A percentile compares a stretch with the other conserved stretches of the same genome.
These are phyloP conservation scores for Cyclotella distinguenda DNA, from an alignment of 108 stramenopile species.

Conservation along the genomic window DNA sequence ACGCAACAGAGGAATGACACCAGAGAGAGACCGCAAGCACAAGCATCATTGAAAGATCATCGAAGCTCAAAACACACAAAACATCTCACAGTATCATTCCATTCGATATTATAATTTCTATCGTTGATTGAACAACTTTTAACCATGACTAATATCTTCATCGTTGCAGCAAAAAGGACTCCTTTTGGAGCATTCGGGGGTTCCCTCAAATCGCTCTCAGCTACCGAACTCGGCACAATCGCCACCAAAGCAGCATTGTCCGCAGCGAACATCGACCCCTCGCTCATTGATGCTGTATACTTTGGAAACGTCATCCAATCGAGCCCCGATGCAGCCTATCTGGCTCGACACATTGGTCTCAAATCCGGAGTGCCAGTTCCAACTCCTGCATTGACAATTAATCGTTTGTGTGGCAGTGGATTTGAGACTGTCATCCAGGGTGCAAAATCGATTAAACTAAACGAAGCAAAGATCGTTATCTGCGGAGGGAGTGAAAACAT, in stretches of 20 bases:
- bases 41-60: slow-evolving; percentile 12
- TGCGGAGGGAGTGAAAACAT: slow-evolving; percentile 98
- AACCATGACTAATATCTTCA: slow-evolving; percentile 76
- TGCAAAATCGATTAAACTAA: slow-evolving; percentile 85
- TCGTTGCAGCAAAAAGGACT: slow-evolving; percentile 99
- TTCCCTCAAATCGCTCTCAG: slow-evolving; percentile 71
- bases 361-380: slow-evolving; percentile 70
- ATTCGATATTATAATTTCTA: too few species aligned
- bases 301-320: slow-evolving; percentile 97
- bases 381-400: slow-evolving; percentile 92
- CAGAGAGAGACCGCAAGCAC: too few species aligned
- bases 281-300: slow-evolving; percentile 79
- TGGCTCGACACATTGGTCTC: slow-evolving; percentile 92
- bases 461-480: slow-evolving; percentile 81
- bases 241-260: slow-evolving; percentile 80
- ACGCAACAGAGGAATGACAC: too few species aligned
- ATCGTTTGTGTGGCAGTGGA: slow-evolving; percentile 96
- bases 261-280: slow-evolving; percentile 67
- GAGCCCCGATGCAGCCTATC: slow-evolving; percentile 88
- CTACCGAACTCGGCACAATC: slow-evolving; percentile 76
- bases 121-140: too few species aligned
- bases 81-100: too few species aligned
- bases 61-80: too few species aligned
- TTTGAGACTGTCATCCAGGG: slow-evolving; percentile 96
- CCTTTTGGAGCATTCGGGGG: slow-evolving; percentile 98